Evolutionary conservation across 1,284 basidiomycete species (phyloP).

Genomic region (Quambalaria eucalypti): DNA sequence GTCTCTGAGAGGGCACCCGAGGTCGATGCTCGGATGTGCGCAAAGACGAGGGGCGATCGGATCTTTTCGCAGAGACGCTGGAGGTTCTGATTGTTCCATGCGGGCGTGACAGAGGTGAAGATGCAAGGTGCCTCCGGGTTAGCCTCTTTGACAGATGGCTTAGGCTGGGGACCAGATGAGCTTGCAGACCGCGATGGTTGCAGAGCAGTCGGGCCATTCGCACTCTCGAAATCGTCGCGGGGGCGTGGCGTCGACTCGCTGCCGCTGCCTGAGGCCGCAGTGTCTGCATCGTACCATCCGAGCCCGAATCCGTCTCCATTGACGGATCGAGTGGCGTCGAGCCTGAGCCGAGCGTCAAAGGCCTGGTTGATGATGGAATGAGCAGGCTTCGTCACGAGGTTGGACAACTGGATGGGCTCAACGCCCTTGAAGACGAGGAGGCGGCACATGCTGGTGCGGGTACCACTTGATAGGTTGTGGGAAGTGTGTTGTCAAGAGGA

Average conservation of each 20-base stretch:
- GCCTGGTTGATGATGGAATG: slow-evolving; percentile 65
- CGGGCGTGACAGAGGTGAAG: slow-evolving; percentile 82
- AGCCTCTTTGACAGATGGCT: slow-evolving; percentile 11
- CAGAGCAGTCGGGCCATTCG: background rate
- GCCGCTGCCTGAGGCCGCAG: background rate
- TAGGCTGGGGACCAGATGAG: background rate
- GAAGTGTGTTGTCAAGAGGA: too few species aligned
- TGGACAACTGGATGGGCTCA: slow-evolving; percentile 25
- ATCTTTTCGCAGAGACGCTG: slow-evolving; percentile 42
- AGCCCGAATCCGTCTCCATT: slow-evolving; percentile 90
- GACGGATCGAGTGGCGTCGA: slow-evolving; percentile 49
- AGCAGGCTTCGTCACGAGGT: slow-evolving; percentile 79
- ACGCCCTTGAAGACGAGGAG: slow-evolving; percentile 34
- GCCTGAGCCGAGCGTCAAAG: slow-evolving; percentile 36
- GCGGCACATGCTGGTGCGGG: background rate
- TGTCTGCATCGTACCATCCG: slow-evolving; percentile 55
- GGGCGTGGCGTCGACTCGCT: too few species aligned
- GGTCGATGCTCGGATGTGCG: slow-evolving; percentile 36
- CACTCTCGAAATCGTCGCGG: background rate
- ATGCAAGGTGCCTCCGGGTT: slow-evolving; percentile 62
- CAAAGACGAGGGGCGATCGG: slow-evolving; percentile 39
- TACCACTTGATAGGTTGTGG: too few species aligned
- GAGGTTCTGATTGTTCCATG: slow-evolving; percentile 43
- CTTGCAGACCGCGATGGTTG: background rate
- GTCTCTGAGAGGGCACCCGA: slow-evolving; percentile 38